Conservation (phyloP, 331 rosid species). For the Pyrus hybrid region DNA sequence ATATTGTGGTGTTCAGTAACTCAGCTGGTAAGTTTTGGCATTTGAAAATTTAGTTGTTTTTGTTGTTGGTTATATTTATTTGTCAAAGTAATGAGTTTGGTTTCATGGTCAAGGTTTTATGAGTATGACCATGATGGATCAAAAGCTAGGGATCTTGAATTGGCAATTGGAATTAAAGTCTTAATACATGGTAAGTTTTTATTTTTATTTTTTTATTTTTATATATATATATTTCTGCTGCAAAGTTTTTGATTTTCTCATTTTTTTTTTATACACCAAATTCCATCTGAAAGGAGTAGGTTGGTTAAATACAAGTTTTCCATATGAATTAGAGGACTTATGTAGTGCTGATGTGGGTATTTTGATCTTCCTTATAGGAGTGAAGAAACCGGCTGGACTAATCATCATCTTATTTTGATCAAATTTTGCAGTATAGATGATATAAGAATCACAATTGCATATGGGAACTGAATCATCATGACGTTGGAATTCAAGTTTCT, state of each 20-base stretch:
- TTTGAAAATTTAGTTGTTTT: slow-evolving; percentile 12
- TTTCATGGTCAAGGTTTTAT: slow-evolving; percentile 53
- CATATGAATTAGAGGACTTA: background rate
- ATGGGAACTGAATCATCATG: too few species aligned
- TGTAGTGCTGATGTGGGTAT: background rate
- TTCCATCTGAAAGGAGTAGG: background rate
- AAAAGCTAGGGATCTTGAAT: slow-evolving; percentile 75
- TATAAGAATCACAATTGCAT: too few species aligned
- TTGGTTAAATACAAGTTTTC: background rate
- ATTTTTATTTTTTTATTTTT: background rate
- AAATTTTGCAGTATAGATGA: too few species aligned
- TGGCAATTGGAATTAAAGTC: slow-evolving; percentile 71
- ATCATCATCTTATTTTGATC: too few species aligned
- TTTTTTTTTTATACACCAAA: background rate
- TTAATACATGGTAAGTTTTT: slow-evolving; percentile 85
- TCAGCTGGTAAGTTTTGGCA: slow-evolving; percentile 66
- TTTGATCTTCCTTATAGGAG: slow-evolving; percentile 32
- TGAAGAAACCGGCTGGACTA: slow-evolving; percentile 94
- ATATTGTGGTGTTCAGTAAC: slow-evolving; percentile 79
- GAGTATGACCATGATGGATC: slow-evolving; percentile 89
- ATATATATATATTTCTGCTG: slow-evolving; percentile 3
- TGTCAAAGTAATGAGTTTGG: slow-evolving; percentile 3
- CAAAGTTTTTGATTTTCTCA: background rate
- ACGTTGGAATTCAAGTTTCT: too few species aligned
- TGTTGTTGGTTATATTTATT: slow-evolving; percentile 6